Conservation (phyloP, 306 rosid genomes). For the Castanospermum australe region DNA sequence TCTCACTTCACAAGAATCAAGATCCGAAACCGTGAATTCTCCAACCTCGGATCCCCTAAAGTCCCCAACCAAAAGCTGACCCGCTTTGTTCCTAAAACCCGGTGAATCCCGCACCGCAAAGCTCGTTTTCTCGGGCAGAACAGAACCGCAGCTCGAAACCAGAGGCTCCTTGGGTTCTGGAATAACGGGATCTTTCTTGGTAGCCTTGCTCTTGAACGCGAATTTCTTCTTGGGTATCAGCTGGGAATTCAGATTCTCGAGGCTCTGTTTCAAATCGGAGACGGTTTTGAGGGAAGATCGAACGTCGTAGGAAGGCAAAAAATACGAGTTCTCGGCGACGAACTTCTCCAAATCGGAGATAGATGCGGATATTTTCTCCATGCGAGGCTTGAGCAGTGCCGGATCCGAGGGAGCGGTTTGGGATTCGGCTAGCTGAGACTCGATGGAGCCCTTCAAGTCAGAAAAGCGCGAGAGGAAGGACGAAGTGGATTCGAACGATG, state of each 20-base stretch:
- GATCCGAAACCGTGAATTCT: conserved; percentile 75
- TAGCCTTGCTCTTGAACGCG: conserved; percentile 59
- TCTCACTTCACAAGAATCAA: conserved; percentile 84
- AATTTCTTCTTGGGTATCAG: conserved; percentile 78
- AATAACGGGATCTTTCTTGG: conserved; percentile 41
- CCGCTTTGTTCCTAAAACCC: conserved; percentile 54
- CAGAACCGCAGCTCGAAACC: not conserved
- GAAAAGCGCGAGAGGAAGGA: conserved; percentile 64
- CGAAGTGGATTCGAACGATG: conserved; percentile 48
- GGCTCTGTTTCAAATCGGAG: conserved; percentile 55
- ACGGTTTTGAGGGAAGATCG: conserved; percentile 70
- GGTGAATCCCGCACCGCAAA: conserved; percentile 52
- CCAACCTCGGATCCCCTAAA: conserved; percentile 62
- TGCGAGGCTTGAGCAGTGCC: conserved; percentile 45
- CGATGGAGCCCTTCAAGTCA: conserved; percentile 51
- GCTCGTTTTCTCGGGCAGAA: conserved; percentile 9
- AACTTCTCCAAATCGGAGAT: conserved; percentile 78
- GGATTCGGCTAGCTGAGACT: conserved; percentile 46
- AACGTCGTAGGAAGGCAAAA: conserved; percentile 76
- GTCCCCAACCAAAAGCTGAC: conserved; percentile 46
- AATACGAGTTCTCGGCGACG: conserved; percentile 74
- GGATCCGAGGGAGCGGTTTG: conserved; percentile 37
- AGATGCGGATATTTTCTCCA: conserved; percentile 56
- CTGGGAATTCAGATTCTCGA: conserved; percentile 47
- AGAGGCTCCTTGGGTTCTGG: conserved; percentile 29